Evolutionary conservation across 345 rosid species (phyloP), one percentile per base, ranked within the genome.

Genomic region (Kernera saxatilis): DNA sequence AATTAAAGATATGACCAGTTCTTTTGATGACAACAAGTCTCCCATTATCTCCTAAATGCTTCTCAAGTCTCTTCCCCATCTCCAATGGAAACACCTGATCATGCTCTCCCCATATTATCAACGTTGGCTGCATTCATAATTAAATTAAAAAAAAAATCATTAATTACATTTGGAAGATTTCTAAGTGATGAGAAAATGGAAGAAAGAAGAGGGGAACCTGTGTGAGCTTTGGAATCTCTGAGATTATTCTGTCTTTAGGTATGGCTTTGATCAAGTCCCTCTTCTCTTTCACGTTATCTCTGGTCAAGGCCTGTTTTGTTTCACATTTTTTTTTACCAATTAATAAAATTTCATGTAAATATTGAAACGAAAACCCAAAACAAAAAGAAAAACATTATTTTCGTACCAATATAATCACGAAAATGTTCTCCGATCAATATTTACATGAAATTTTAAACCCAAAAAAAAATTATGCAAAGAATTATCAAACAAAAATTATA

Each of bases 91-190:
- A 90, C 41, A 90, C 69, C 35, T 81, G 82, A 69, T 90, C 98
- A 36, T 84, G 61, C 65, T 93, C 89, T 74, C 95, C 98, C 98
- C 98, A 88, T 12, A 88, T 36, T 15, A 90, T 84, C 82, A 86
- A 37, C 17, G 93, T 82, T 12, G 84, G 91, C 96, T 90, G 82
- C 73, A 63, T 45, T 17, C 17, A n/a, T 7, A 30, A 53, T 50
- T 3, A 18, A 5, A 25, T 0, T 9, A 2, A 8, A n/a, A 4
- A 2, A 4, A 26, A 10, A 18, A 2, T 29, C 6, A n/a, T 8
- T 27, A 19, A 5, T 23, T 33, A 53, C 29, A n/a, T 15, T 29
- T 33, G 0, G 1, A 46, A 23, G 0, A 32, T 11, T n/a, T n/a
- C n/a, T 56, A 8, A 45, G 0, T 11, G 1, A 29, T 3, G 17